phyloP scores from a whole-genome alignment of 768 basidiomycete genomes.

The Rhizopogon sp. region DNA sequence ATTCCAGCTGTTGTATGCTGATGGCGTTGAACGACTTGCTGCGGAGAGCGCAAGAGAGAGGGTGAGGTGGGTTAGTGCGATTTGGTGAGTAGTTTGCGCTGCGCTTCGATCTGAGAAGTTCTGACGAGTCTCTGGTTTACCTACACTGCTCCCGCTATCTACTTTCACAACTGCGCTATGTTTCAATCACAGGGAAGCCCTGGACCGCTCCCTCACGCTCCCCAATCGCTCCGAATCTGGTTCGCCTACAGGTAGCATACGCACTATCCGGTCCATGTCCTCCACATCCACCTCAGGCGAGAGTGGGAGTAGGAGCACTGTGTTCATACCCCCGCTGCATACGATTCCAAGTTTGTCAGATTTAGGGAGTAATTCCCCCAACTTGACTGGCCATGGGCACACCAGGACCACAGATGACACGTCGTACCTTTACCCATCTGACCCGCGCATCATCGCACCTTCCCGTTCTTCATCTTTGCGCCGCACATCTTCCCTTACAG shows the following conservation, averaged over 20 bases:
- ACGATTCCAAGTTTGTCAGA: conserved; percentile 70
- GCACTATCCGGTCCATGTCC: conserved; percentile 58
- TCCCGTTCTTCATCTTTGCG: conserved; percentile 54
- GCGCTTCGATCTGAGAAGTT: neutral
- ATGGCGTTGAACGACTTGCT: conserved; percentile 84
- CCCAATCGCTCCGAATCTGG: conserved; percentile 37
- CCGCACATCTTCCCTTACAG: conserved; percentile 71
- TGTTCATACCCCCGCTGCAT: conserved; percentile 73
- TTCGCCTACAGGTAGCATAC: conserved; percentile 55
- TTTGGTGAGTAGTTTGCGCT: conserved; percentile 57
- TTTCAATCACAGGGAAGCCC: conserved; percentile 57
- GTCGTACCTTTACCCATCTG: conserved; percentile 67
- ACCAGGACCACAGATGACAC: conserved; percentile 71
- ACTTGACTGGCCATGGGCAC: conserved; percentile 23
- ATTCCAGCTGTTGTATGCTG: conserved; percentile 86
- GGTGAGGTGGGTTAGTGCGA: conserved; percentile 86
- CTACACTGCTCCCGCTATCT: neutral
- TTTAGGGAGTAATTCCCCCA: conserved; percentile 20
- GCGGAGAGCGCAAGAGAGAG: conserved; percentile 86
- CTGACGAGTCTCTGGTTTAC: neutral
- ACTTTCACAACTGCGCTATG: neutral
- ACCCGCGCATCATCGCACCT: conserved; percentile 67
- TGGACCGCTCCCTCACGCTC: conserved; percentile 58
- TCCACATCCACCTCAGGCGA: conserved; percentile 34
- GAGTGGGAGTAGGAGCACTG: conserved; percentile 63